Percentiles rank a stretch among this genome's conserved stretches.
These are phyloP conservation scores for Ceratocystiopsis sp. DNA, from an alignment of 2,329 filamentous ascomycete genomes.

Conservation along the genomic window DNA sequence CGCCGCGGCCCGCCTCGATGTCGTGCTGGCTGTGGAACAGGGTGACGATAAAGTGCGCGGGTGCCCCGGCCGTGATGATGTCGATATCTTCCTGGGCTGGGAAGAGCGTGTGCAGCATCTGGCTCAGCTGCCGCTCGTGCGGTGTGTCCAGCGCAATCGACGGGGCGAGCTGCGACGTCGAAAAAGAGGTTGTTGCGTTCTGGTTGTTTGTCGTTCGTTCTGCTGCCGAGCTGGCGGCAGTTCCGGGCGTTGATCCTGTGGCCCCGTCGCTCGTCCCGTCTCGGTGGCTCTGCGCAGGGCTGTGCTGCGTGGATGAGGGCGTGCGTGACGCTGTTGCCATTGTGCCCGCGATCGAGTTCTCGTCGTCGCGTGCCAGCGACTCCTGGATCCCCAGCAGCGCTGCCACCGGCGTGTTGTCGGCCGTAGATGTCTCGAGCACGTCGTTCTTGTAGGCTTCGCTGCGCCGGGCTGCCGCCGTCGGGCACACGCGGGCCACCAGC, in stretches of 20 bases:
- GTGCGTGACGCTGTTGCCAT: no score
- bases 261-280: no score
- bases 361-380: slow-evolving; percentile 4
- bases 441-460: slow-evolving; percentile 5
- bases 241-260: no score
- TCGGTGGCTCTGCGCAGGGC: no score
- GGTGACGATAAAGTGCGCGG: slow-evolving; percentile 13
- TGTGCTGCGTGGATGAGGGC: no score
- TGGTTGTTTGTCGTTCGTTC: no score
- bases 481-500: slow-evolving; percentile 5
- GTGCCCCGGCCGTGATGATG: slow-evolving; percentile 13
- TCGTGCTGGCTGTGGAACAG: slow-evolving; percentile 18
- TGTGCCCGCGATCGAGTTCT: no score
- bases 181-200: no score
- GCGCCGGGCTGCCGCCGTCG: background rate
- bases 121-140: slow-evolving; percentile 13
- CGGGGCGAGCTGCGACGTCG: no score
- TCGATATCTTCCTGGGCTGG: slow-evolving; percentile 19
- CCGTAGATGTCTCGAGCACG: slow-evolving; percentile 14
- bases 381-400: slow-evolving; percentile 14
- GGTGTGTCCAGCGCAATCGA: no score
- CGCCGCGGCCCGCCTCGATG: slow-evolving; percentile 14
- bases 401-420: slow-evolving; percentile 15
- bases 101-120: slow-evolving; percentile 17
- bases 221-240: no score